A percentile compares a stretch with the other conserved stretches of the same genome.
phyloP scores from a whole-genome alignment of 2,329 filamentous ascomycete genomes.

The Cadophora luteo-olivacea region DNA sequence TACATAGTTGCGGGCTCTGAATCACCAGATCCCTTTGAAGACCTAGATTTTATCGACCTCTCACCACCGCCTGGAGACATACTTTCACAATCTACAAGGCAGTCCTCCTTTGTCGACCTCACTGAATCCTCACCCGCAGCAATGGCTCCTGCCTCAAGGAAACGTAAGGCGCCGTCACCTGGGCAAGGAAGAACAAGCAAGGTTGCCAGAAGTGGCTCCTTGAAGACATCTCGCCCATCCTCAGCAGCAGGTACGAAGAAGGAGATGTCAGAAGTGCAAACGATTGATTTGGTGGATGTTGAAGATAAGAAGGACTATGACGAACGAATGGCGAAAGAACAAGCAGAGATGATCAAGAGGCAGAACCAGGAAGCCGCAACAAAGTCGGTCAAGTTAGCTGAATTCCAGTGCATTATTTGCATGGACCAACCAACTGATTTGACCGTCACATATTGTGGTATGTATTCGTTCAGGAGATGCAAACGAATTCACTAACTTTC shows the following conservation, averaged over 20 bases:
- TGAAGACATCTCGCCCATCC: slow-evolving; percentile 16
- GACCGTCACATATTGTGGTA: slow-evolving; percentile 72
- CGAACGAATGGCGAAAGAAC: slow-evolving; percentile 37
- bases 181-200: slow-evolving; percentile 28
- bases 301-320: slow-evolving; percentile 40
- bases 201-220: slow-evolving; percentile 5
- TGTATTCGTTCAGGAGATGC: slow-evolving; percentile 39
- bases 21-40: slow-evolving; percentile 36
- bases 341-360: slow-evolving; percentile 43
- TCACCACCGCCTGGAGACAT: slow-evolving; percentile 14
- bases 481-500: neutral
- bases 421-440: slow-evolving; percentile 66
- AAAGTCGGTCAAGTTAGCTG: slow-evolving; percentile 56
- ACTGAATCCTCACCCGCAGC: slow-evolving; percentile 36
- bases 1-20: slow-evolving; percentile 31
- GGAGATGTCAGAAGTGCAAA: slow-evolving; percentile 29
- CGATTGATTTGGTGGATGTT: slow-evolving; percentile 41
- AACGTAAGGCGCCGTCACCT: slow-evolving; percentile 37
- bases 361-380: slow-evolving; percentile 54
- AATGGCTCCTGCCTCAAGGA: slow-evolving; percentile 31
- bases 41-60: slow-evolving; percentile 30
- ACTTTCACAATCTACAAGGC: slow-evolving; percentile 20
- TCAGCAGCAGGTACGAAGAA: slow-evolving; percentile 18
- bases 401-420: slow-evolving; percentile 71
- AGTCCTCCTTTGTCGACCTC: slow-evolving; percentile 39